Evolutionary conservation across 768 basidiomycete genomes (phyloP), one percentile per base, ranked within the genome.

Genomic region (Russula griseocarnosa): DNA sequence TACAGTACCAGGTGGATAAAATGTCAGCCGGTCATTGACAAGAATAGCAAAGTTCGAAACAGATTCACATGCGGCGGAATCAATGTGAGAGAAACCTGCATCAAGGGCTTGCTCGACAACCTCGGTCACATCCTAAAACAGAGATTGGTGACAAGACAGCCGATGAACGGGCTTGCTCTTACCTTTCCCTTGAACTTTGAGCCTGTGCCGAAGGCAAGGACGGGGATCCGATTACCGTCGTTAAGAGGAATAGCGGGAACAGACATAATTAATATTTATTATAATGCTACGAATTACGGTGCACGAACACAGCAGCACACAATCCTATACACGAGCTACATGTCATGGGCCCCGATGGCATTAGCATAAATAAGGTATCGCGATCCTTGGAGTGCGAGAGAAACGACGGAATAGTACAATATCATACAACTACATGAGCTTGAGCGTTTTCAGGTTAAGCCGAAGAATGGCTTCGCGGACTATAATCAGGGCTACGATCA

Each of bases 201-300:
- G 8, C 86, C 85, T 0, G 85, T 82, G 1, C 86, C 86, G 71
- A 81, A 87, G 0, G 85, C 86, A 60, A 88, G 82, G 20, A 74
- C 72, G 14, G 86, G 86, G 51, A 88, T 81, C 83, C 86, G 22
- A 52, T 69, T 73, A 58, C 77, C 77, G 58, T 78, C 76, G 60
- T 76, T 77, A 28, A 79, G 72, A 46, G 60, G 70, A 34, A 75
- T 69, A 0, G 66, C 72, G 5, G 67, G 73, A 54, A 77, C 74
- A 9, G 76, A 73, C 76, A 34, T 77, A 5, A 24, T 40, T 26
- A 34, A 14, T n/a, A 20, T n/a, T 26, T 2, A 47, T n/a, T n/a
- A n/a, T 49, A 32, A 47, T 24, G 10, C 42, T 32, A 16, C 40
- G 16, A 36, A 30, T 38, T 59, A 53, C 30, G 5, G 47, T 51